Evolutionary conservation across 2,329 filamentous ascomycete genomes (phyloP).

Genomic region (Leptographium radiaticola): DNA sequence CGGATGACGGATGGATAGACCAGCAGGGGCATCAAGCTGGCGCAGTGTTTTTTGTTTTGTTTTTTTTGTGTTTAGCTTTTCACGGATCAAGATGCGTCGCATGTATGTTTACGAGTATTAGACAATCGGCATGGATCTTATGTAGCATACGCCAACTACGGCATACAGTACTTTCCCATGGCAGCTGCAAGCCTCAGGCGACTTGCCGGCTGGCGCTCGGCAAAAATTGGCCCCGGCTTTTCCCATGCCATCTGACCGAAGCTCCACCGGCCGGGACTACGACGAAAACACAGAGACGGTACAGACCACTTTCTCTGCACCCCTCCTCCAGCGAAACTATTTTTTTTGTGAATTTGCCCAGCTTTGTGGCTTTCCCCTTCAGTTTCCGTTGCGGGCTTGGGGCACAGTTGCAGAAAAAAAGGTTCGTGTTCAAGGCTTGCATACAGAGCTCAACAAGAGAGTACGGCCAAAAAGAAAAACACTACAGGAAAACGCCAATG

Average conservation of each 20-base stretch:
- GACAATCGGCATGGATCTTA: no score
- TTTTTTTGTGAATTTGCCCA: not conserved
- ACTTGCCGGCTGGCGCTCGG: constrained; percentile 7
- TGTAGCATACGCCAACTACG: no score
- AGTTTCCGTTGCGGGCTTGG: not conserved
- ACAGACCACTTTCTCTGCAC: not conserved
- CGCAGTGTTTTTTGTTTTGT: not conserved
- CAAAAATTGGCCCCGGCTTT: constrained; percentile 5
- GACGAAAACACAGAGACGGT: not conserved
- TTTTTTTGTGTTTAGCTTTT: not conserved
- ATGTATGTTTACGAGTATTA: no score
- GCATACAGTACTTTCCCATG: not conserved
- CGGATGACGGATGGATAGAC: constrained; percentile 7
- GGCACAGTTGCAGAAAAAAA: not conserved
- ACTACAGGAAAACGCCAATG: not conserved
- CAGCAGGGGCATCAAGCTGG: no score
- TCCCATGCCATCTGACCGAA: constrained; percentile 3
- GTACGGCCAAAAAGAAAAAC: not conserved
- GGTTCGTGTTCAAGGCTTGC: not conserved
- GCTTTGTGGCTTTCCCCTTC: no score
- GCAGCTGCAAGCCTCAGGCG: not conserved
- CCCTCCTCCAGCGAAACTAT: not conserved
- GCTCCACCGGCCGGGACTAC: not conserved
- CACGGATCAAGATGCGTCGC: no score
- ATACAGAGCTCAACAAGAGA: not conserved